phyloP scores from a whole-genome alignment of 1,284 basidiomycete genomes.

The Cryptococcus depauperatus region DNA sequence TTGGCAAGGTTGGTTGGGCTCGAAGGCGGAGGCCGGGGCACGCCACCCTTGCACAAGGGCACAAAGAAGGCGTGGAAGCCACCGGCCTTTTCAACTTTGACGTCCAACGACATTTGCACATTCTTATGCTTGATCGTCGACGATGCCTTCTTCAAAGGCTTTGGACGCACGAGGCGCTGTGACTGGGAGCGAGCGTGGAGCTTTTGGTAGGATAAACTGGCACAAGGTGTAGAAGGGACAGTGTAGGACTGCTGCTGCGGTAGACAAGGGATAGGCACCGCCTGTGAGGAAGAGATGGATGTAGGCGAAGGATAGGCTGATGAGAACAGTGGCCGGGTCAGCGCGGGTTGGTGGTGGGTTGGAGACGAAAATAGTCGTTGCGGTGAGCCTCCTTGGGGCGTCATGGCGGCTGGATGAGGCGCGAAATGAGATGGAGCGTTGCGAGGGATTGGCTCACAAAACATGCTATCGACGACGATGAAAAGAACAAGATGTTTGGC shows the following conservation, averaged over 20 bases:
- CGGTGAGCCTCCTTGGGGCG: constrained; percentile 1
- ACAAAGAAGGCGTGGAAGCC: constrained; percentile 41
- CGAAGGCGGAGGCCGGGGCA: constrained; percentile 36
- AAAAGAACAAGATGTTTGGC: neutral
- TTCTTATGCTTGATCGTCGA: constrained; percentile 26
- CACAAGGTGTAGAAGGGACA: constrained; percentile 3
- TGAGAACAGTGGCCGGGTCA: neutral
- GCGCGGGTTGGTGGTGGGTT: neutral
- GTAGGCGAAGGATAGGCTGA: neutral
- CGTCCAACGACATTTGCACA: constrained; percentile 36
- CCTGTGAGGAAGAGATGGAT: constrained; percentile 3
- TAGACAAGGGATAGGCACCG: neutral
- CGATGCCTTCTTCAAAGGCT: constrained; percentile 22
- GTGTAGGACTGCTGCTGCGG: neutral
- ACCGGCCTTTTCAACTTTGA: constrained; percentile 36
- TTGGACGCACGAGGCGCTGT: constrained; percentile 9
- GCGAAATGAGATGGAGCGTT: constrained; percentile 7
- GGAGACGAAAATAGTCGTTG: neutral
- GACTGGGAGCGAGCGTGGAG: constrained; percentile 2
- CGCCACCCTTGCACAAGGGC: constrained; percentile 23
- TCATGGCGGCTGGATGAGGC: too few relatives aligned
- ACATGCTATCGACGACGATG: constrained; percentile 9
- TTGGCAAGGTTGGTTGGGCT: too few relatives aligned
- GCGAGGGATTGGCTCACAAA: constrained; percentile 10
- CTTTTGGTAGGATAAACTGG: neutral